Evolutionary conservation across 2,329 filamentous ascomycete genomes (phyloP).

Genomic region (Cordyceps cateniannulata): DNA sequence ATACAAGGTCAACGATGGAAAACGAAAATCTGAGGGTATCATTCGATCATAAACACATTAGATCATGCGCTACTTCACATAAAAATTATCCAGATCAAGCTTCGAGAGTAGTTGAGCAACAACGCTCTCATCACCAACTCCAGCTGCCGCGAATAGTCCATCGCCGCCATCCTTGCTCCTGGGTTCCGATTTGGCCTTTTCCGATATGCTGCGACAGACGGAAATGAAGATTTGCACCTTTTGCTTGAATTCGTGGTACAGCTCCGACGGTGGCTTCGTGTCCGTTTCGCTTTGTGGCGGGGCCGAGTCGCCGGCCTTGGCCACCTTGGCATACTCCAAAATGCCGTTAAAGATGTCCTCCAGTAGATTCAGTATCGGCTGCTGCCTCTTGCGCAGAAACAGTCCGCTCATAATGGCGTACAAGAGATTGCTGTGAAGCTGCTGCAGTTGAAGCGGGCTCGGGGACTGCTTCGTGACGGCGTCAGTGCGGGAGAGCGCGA

Average conservation of each 20-base stretch:
- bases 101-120: conserved; percentile 62
- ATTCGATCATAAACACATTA: not conserved
- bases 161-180: conserved; percentile 24
- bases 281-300: conserved; percentile 23
- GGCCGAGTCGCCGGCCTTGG: conserved; percentile 28
- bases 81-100: conserved; percentile 67
- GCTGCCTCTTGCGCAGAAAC: conserved; percentile 68
- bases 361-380: conserved; percentile 63
- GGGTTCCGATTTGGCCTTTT: conserved; percentile 44
- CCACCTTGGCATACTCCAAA: conserved; percentile 60
- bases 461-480: conserved; percentile 16
- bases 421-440: conserved; percentile 65
- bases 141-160: conserved; percentile 23
- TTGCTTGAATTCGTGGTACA: conserved; percentile 63
- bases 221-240: conserved; percentile 69
- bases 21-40: not conserved
- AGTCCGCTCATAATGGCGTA: conserved; percentile 70
- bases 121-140: conserved; percentile 45
- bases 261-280: conserved; percentile 24
- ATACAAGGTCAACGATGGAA: not conserved
- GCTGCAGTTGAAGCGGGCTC: conserved; percentile 61
- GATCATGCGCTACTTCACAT: conserved; percentile 28
- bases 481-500: conserved; percentile 1
- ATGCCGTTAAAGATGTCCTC: conserved; percentile 70
- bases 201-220: conserved; percentile 61